These are phyloP conservation scores for Echites panduratus DNA, from an alignment of 257 asterid species.

Conservation along the genomic window DNA sequence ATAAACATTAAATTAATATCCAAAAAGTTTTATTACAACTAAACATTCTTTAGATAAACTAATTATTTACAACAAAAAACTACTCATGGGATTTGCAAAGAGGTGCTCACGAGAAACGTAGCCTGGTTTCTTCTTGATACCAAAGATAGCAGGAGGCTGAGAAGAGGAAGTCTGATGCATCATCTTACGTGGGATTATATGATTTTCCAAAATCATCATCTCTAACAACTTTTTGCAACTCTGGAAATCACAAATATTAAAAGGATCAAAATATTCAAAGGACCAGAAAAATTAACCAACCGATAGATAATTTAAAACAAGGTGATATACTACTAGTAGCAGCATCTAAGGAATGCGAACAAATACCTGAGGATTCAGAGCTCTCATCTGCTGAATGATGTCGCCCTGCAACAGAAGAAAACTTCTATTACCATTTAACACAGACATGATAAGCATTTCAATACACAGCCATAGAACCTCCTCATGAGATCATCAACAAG, in stretches of 20 bases:
- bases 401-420: slow-evolving; percentile 50
- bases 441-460: too few species aligned
- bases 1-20: too few species aligned
- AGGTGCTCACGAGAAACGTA: slow-evolving; percentile 47
- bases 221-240: slow-evolving; percentile 77
- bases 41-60: too few species aligned
- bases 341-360: too few species aligned
- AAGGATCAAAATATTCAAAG: slow-evolving; percentile 19
- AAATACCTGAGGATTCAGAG: slow-evolving; percentile 96
- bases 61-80: slow-evolving; percentile 39
- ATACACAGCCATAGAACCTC: too few species aligned
- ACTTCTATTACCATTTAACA: background rate
- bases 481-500: background rate
- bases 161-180: slow-evolving; percentile 45
- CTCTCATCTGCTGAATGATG: slow-evolving; percentile 63
- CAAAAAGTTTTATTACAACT: too few species aligned
- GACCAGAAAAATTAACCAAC: too few species aligned
- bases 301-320: too few species aligned
- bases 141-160: slow-evolving; percentile 61
- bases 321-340: too few species aligned
- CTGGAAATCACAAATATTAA: slow-evolving; percentile 36
- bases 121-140: slow-evolving; percentile 42
- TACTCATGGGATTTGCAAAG: slow-evolving; percentile 75
- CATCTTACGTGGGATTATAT: slow-evolving; percentile 48
- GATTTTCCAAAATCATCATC: slow-evolving; percentile 61